Base-by-base conservation (phyloP, 108 stramenopile species). In the Ochromonas danica region DNA sequence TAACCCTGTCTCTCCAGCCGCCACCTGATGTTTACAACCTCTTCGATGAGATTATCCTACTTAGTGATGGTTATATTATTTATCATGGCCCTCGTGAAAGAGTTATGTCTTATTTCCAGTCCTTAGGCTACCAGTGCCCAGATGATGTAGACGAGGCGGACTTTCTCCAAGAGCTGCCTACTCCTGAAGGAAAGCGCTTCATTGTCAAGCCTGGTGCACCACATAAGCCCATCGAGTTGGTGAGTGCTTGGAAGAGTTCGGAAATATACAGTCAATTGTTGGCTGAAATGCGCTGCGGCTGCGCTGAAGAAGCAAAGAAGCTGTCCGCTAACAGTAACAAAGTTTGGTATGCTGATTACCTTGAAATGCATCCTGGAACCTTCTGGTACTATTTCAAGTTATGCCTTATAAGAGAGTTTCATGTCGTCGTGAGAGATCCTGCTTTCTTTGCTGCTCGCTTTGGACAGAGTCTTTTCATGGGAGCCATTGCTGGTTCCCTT, bases 11-110 rank as follows among this genome's bases (percentile, higher is more conserved):
- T 71, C 78, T 79, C 22, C 82, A 86, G 80, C 87, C 87, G n/a
- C 43, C 82, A 31, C 78, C 82, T 43, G 77, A 79, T 38, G 70
- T 87, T 27, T 85, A 78, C 61, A 39, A 35, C 22, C 63, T 87
- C 67, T 82, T 87, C 78, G 72, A 75, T 75, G 87, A 87, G 61
- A 82, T 84, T 45, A 27, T 83, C 30, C 1, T 87, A 43, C 25
- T 87, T 35, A 36, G 22, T 28, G 83, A 82, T 61, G 87, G 87
- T 10, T 42, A 82, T 45, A 67, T 80, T 33, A 45, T 86, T 39
- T 87, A 80, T 78, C 41, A 36, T 2, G 87, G 87, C 0, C 81
- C 80, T 10, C 77, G 83, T 1, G 70, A 22, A 6, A 22, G 77
- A 1, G 38, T 81, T 1, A 10, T 62, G 6, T 25, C 63, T 6